Base-by-base conservation (phyloP, 2,329 filamentous ascomycete genomes). In the Chaetomium sp. region DNA sequence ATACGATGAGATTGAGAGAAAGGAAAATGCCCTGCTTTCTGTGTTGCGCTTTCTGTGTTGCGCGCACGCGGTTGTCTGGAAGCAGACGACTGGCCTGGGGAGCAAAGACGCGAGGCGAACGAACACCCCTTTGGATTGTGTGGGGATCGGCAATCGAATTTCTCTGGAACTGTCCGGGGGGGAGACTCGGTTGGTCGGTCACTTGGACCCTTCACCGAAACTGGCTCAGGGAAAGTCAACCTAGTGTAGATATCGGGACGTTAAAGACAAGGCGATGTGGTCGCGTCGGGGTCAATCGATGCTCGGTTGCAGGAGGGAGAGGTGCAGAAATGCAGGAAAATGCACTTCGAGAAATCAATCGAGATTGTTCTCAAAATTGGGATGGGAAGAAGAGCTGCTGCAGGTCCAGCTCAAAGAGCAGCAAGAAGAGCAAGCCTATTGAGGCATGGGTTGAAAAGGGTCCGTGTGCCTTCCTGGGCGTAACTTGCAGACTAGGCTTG, bases 401-500 rank as follows among this genome's bases (percentile, higher is more conserved):
- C 41, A 59, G 57, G 53, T 56, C 50, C 43, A 54, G 50, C 34
- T 53, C 47, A 52, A 49, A 53, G 53, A 37, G 52, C 36, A 44
- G 46, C 49, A 42, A 44, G 32, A 58, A 54, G 41, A 52, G 49
- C 37, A 54, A 55, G 53, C 55, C 57, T 53, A 48, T 47, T 47
- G 54, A 55, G 52, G 46, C 52, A 33, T 51, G 54, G 48, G 41
- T 45, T 49, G 43, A 59, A 59, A 52, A 59, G 56, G 62, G 62
- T 61, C 62, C 61, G 62, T 59, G 61, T 64, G 57, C 56, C 60
- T 56, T 56, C 52, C 51, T 35, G 43, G 57, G 43, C 55, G 38
- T 46, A 45, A 50, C 52, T 52, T 53, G 53, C 54, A 55, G 54
- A 51, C 48, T 43, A 54, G 54, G 48, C 53, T 47, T 11, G 40